Percentiles rank a stretch among this genome's conserved stretches.
phyloP scores from a whole-genome alignment of 257 asterid species.

The Ehretia macrophylla region DNA sequence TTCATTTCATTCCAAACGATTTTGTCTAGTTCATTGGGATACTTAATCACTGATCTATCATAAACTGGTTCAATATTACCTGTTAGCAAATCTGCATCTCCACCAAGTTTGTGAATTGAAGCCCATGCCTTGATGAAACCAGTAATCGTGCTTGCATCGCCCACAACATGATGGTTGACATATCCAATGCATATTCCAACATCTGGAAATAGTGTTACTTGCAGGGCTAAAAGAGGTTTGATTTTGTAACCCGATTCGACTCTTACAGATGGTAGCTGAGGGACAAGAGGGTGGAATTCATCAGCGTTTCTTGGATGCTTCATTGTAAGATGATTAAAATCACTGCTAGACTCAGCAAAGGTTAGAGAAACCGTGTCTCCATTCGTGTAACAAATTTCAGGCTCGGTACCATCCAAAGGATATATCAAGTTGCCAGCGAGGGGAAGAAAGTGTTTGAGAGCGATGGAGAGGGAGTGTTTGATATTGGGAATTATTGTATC shows the following conservation, averaged over 20 bases:
- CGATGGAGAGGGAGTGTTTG: slow-evolving; percentile 34
- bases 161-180: slow-evolving; percentile 36
- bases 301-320: slow-evolving; percentile 22
- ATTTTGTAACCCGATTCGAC: background rate
- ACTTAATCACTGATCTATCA: slow-evolving; percentile 32
- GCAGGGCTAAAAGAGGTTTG: slow-evolving; percentile 33
- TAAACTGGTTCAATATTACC: slow-evolving; percentile 20
- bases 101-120: slow-evolving; percentile 24
- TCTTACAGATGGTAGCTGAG: slow-evolving; percentile 5
- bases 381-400: slow-evolving; percentile 20
- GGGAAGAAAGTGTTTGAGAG: slow-evolving; percentile 45
- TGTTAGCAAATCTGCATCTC: slow-evolving; percentile 12
- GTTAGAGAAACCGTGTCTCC: slow-evolving; percentile 29
- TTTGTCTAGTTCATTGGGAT: slow-evolving; percentile 4
- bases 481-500: slow-evolving; percentile 27
- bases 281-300: slow-evolving; percentile 28
- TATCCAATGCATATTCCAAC: slow-evolving; percentile 38
- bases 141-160: slow-evolving; percentile 41
- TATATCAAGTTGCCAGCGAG: slow-evolving; percentile 34
- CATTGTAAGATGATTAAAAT: slow-evolving; percentile 21
- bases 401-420: slow-evolving; percentile 6
- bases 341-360: slow-evolving; percentile 25
- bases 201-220: slow-evolving; percentile 41
- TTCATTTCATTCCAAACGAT: no score
- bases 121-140: slow-evolving; percentile 45